Percentiles rank a stretch among this genome's conserved stretches.
Evolutionary conservation across 2,329 filamentous ascomycete species (phyloP).

Genomic region (Nannizziopsis arthrosporioides): DNA sequence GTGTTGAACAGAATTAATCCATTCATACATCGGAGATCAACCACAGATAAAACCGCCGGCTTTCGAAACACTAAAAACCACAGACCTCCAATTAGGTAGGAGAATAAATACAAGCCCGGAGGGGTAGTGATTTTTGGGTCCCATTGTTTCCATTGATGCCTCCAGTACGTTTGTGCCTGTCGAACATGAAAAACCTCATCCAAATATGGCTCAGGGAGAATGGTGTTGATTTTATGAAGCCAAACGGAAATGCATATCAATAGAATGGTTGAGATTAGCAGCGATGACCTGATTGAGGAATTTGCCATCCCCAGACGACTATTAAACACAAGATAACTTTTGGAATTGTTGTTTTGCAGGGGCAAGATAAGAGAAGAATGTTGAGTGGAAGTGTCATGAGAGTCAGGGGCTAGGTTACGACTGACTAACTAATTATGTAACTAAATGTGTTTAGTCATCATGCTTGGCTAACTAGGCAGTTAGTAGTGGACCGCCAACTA

Average conservation of each 20-base stretch:
- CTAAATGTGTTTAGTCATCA: too few relatives aligned
- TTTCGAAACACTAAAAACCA: conserved; percentile 19
- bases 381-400: too few relatives aligned
- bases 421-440: too few relatives aligned
- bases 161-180: conserved; percentile 79
- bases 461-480: too few relatives aligned
- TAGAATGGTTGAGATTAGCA: conserved; percentile 15
- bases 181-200: conserved; percentile 56
- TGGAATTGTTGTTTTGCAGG: too few relatives aligned
- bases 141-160: conserved; percentile 64
- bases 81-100: conserved; percentile 36
- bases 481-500: too few relatives aligned
- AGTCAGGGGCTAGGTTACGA: too few relatives aligned
- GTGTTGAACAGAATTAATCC: conserved; percentile 26
- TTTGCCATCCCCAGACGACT: too few relatives aligned
- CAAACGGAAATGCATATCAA: conserved; percentile 30
- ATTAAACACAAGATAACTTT: too few relatives aligned
- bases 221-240: conserved; percentile 36
- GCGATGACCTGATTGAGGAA: neutral
- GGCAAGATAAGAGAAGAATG: too few relatives aligned
- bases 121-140: conserved; percentile 97
- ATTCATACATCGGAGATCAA: conserved; percentile 30
- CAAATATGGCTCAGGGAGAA: conserved; percentile 49
- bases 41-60: conserved; percentile 25
- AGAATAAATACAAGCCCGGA: conserved; percentile 59